Evolutionary conservation across 2,329 filamentous ascomycete species (phyloP).

Genomic region (Passalora sequoiae): DNA sequence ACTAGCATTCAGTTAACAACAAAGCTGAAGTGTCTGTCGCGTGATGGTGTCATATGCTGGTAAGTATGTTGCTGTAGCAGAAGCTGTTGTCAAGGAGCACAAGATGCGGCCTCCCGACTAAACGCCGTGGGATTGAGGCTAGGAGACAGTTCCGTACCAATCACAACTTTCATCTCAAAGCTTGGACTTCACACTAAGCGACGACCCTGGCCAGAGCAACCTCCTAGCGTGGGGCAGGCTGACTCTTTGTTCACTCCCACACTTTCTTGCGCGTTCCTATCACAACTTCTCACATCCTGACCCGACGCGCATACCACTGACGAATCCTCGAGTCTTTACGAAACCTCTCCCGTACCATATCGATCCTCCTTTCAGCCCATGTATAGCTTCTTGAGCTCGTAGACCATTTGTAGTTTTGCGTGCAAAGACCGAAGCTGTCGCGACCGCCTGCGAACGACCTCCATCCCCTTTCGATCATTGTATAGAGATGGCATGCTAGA

Average conservation of each 20-base stretch:
- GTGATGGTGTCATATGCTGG: neutral
- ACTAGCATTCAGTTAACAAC: too few species aligned
- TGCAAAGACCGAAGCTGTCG: conserved; percentile 4
- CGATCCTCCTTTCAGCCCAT: conserved; percentile 1
- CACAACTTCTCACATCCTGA: neutral
- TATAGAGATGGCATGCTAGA: conserved; percentile 29
- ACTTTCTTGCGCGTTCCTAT: conserved; percentile 11
- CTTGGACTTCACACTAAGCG: conserved; percentile 6
- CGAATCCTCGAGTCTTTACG: conserved; percentile 11
- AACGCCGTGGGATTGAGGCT: conserved; percentile 3
- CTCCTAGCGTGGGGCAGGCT: conserved; percentile 14
- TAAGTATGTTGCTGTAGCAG: neutral
- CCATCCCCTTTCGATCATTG: neutral
- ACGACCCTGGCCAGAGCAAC: conserved; percentile 8
- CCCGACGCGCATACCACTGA: conserved; percentile 9
- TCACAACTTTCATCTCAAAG: neutral
- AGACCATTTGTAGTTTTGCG: neutral
- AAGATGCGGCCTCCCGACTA: neutral
- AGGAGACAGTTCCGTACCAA: conserved; percentile 1
- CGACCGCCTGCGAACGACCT: conserved; percentile 9
- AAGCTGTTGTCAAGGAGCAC: neutral
- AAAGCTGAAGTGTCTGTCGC: too few species aligned
- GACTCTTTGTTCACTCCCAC: conserved; percentile 7
- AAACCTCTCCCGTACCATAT: neutral
- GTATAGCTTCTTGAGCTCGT: conserved; percentile 9